A percentile compares a stretch with the other conserved stretches of the same genome.
Conservation (phyloP, 2,329 filamentous ascomycete species). For the Penicillium sp. region DNA sequence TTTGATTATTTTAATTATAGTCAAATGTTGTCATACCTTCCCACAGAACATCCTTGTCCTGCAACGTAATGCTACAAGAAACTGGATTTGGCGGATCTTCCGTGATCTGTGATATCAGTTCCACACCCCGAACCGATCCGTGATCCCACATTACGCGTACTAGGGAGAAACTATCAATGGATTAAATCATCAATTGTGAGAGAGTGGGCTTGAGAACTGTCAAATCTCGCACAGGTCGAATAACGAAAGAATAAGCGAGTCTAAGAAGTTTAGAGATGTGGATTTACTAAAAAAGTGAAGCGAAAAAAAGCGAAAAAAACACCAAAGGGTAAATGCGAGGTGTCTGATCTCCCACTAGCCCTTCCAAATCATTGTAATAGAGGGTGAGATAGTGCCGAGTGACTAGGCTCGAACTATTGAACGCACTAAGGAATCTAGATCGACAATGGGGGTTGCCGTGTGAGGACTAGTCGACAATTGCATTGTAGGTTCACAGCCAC, state of each 20-base stretch:
- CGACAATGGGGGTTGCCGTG: background rate
- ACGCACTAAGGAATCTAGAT: constrained; percentile 2
- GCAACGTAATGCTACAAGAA: no score
- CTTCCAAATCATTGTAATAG: constrained; percentile 22
- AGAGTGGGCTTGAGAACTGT: constrained; percentile 1
- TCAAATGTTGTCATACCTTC: background rate
- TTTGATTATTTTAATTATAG: background rate
- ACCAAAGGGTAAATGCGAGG: background rate
- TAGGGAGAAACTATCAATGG: background rate
- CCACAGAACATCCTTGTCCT: no score
- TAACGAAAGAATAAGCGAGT: background rate
- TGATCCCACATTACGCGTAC: background rate
- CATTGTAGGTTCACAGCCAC: constrained; percentile 14
- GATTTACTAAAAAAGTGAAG: background rate
- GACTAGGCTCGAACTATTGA: constrained; percentile 9
- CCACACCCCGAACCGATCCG: constrained; percentile 6
- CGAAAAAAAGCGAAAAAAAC: background rate
- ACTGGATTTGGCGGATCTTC: background rate
- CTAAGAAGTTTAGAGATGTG: background rate
- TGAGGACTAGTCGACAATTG: constrained; percentile 4
- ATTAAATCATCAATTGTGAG: background rate
- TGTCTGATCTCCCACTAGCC: constrained; percentile 5
- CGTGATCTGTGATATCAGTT: constrained; percentile 4
- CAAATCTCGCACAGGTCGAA: constrained; percentile 15
- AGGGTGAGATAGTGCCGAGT: constrained; percentile 3